These are phyloP conservation scores for Acanthamoeba lenticulata DNA, from an alignment of 208 protist species.

Conservation along the genomic window DNA sequence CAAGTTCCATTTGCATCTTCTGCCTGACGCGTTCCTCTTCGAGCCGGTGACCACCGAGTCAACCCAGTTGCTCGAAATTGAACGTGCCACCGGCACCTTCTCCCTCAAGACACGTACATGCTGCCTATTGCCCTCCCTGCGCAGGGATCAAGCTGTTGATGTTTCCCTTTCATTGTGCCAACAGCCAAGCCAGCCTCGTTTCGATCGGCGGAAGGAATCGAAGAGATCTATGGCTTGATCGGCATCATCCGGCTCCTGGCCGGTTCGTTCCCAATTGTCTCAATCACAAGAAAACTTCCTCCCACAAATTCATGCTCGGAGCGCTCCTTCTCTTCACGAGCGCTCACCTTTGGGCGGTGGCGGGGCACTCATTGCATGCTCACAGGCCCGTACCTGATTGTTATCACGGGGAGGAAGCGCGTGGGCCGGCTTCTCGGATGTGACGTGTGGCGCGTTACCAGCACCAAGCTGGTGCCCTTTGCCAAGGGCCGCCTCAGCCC, in stretches of 20 bases:
- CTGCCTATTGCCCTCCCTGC: background rate
- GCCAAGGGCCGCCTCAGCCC: background rate
- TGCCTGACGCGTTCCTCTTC: background rate
- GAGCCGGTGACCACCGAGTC: constrained; percentile 1
- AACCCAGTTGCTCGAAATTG: background rate
- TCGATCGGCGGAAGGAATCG: background rate
- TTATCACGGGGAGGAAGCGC: constrained; percentile 6
- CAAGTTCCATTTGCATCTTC: background rate
- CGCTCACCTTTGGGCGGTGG: background rate
- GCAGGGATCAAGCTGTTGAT: background rate
- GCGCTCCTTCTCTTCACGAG: background rate
- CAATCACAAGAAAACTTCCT: too few relatives aligned
- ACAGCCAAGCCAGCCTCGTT: constrained; percentile 3
- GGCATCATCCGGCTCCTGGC: background rate
- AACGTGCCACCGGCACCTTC: background rate
- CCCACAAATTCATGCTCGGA: too few relatives aligned
- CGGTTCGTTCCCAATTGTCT: background rate
- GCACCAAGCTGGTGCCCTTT: constrained; percentile 44
- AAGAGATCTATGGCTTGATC: background rate
- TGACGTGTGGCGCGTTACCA: constrained; percentile 45
- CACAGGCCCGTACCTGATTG: constrained; percentile 13
- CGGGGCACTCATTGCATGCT: too few relatives aligned
- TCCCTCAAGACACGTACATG: background rate
- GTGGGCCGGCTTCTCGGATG: background rate
- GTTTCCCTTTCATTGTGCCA: background rate